Evolutionary conservation across 73 alveolate species (phyloP), one percentile per base, ranked within the genome.

Genomic region (Durusdinium trenchii): DNA sequence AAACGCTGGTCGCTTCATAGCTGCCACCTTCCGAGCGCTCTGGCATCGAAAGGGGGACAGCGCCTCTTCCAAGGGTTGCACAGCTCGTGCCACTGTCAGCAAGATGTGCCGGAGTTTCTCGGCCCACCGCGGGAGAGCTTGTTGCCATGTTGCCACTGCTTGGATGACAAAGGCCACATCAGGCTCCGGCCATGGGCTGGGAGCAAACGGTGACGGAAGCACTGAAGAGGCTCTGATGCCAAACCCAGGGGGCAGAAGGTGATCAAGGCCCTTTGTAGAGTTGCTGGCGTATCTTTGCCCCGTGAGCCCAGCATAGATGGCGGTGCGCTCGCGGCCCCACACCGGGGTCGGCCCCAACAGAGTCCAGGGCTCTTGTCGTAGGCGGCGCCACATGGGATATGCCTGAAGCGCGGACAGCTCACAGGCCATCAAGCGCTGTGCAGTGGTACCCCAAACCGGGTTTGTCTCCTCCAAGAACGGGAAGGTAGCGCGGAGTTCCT

Each of bases 201-300:
- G 95, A 5, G 46, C 18, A 42, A 86, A 86, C 23, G 95, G 95
- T 4, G 95, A 86, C n/a, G 43, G 83, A 36, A 86, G 61, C 28
- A 0, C n/a, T 5, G 36, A n/a, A 30, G 95, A n/a, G 3, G 60
- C 83, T 32, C 7, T n/a, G 35, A 86, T 40, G 6, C 83, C 95
- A 46, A 54, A 12, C 2, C 95, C 81, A 5, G 95, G 95, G 30
- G 95, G 81, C 47, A 54, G 30, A 36, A 86, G 43, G 54, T 85
- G 94, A 26, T 85, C 95, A 1, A 54, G 36, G 9, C 95, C 83
- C 35, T 32, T 57, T 30, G 48, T 4, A 10, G 45, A 23, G 0
- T 20, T 51, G 26, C 64, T 9, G 0, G 83, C 61, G 30, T 86
- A 86, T 20, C 95, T 42, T 47, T 86, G 95, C 14, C 95, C 95